Base-by-base conservation (phyloP, 2,329 filamentous ascomycete species). In the Lanzia echinophila region DNA sequence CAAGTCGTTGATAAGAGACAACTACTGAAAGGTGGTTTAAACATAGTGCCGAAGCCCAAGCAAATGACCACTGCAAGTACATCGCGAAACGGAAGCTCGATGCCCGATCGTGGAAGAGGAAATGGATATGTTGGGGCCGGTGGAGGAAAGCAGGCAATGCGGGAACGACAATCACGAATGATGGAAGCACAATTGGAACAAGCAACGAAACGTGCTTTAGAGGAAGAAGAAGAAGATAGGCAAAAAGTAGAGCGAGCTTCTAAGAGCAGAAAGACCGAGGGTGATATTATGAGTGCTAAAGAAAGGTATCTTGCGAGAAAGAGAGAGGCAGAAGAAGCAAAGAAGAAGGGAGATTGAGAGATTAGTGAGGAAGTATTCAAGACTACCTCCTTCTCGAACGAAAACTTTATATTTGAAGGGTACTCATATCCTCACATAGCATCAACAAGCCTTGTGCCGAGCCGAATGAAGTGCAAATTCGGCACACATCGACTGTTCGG, bases 1-100 rank as follows among this genome's bases (percentile, higher is more conserved):
- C 82, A 91, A 66, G 84, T 94, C 1, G 85, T 89, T 24, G 88
- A 95, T 67, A 92, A 90, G 73, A 78, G 88, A n/a, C 84, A 94
- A 67, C 74, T 94, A 8, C 78, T 95, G 6, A 78, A 74, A 45
- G 86, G 87, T 6, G 88, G 88, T 24, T 75, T 95, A 49, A 95
- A 95, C 63, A 72, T 94, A 17, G 78, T 78, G 47, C 73, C 78
- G 0, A 85, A 81, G 67, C 83, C 84, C 61, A 83, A 82, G 67
- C 64, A 67, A 10, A 72, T 77, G 53, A 32, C 54, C 12, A 20
- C 54, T 31, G 33, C 51, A 3, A 59, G 50, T 48, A 24, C 55
- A 15, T 42, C 56, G 28, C 56, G 59, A 45, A 58, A 57, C n/a
- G 55, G 49, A 13, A 34, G 53, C 22, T 57, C 63, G n/a, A 52